Evolutionary conservation across 768 basidiomycete species (phyloP), one percentile per base, ranked within the genome.

Genomic region (Hemileccinum rubropunctum): DNA sequence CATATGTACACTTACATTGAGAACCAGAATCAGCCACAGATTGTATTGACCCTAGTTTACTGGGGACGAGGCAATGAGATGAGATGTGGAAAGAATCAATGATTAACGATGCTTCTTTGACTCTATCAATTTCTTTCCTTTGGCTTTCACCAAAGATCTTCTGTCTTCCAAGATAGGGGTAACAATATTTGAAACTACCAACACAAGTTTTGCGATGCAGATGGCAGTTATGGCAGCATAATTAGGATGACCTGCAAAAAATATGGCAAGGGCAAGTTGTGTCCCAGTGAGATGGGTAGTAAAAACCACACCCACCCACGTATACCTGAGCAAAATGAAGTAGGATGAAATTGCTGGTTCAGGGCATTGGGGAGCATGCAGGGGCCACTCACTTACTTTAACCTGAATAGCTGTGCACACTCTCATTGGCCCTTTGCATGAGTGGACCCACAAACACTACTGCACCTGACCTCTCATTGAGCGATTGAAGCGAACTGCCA

Each of bases 191-290:
- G n/a, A 97, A 5, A 76, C 75, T 18, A 87, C 77, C 23, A 98
- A 81, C 38, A 98, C 84, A 35, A 84, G 17, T 64, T 98, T 95
- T 43, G 94, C 94, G 10, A 83, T 77, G 12, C 87, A 76, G 45
- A 95, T 74, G 20, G 94, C 92, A 23, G 88, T 86, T 56, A 98
- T 84, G n/a, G 94, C 94, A 43, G 94, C 84, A 63, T 80, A 84
- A 6, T 83, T 93, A 11, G 86, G 66, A 60, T 93, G 90, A 40
- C 89, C 93, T 88, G 62, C 2, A n/a, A 34, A 17, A 20, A n/a
- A 28, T 15, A 30, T 17, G 27, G 21, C 8, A 14, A 13, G 44
- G n/a, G 34, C 59, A 6, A 59, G 48, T n/a, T 12, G 35, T 20
- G 9, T 15, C 15, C 28, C 27, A 38, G n/a, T n/a, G 39, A 2